Conservation (phyloP, 257 asterid species). For the Gentiana macrophylla region DNA sequence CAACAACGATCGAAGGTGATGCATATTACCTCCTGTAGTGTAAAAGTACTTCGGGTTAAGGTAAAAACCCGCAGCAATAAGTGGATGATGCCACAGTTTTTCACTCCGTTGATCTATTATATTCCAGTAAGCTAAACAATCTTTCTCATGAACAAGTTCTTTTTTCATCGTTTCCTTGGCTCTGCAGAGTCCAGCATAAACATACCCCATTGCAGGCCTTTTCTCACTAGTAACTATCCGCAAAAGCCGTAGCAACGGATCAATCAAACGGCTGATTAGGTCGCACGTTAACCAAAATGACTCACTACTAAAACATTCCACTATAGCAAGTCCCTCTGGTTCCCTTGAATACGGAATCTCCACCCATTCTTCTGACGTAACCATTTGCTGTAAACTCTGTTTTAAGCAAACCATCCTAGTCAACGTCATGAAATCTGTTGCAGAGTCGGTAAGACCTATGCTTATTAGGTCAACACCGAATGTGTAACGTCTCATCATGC, state of each 20-base stretch:
- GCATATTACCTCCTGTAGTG: conserved; percentile 68
- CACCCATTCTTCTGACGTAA: conserved; percentile 88
- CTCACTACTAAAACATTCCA: conserved; percentile 44
- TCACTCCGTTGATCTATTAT: conserved; percentile 78
- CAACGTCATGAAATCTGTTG: conserved; percentile 64
- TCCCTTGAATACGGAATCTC: conserved; percentile 63
- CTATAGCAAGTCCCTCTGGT: conserved; percentile 46
- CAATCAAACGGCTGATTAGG: conserved; percentile 39
- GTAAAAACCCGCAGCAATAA: conserved; percentile 85
- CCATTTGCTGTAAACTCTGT: conserved; percentile 74
- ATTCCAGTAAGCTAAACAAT: conserved; percentile 59
- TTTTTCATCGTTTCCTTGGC: conserved; percentile 85
- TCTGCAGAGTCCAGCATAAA: conserved; percentile 72
- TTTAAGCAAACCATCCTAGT: conserved; percentile 53
- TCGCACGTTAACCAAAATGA: conserved; percentile 72
- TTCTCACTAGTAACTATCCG: conserved; percentile 68
- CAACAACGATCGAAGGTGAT: conserved; percentile 53
- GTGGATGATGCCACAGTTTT: conserved; percentile 69
- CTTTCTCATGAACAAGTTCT: conserved; percentile 50
- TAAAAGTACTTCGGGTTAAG: conserved; percentile 86
- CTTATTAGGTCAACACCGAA: conserved; percentile 74
- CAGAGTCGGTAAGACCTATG: conserved; percentile 39
- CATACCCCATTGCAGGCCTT: conserved; percentile 77
- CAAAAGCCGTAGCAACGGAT: conserved; percentile 61
- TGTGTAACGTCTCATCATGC: conserved; percentile 69